These are phyloP conservation scores for Apiospora pterosperma DNA, from an alignment of 2,329 filamentous ascomycete genomes.

Conservation along the genomic window DNA sequence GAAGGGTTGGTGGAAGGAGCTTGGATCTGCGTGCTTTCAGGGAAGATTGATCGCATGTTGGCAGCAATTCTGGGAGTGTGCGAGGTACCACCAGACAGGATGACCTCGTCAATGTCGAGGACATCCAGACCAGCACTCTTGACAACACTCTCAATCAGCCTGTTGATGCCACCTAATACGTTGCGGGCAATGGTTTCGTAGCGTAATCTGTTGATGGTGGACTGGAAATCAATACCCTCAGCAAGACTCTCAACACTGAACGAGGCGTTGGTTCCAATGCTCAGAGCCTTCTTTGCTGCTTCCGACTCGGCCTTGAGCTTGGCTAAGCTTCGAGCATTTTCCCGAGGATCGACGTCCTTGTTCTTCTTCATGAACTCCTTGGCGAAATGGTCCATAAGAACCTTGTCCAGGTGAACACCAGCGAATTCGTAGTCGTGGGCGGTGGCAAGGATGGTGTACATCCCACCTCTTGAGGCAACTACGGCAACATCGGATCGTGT, in stretches of 20 bases:
- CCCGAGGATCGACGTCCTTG: conserved; percentile 75
- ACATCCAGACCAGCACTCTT: conserved; percentile 92
- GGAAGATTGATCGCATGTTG: conserved; percentile 78
- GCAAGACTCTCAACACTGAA: conserved; percentile 91
- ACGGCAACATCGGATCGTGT: conserved; percentile 91
- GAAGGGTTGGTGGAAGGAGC: conserved; percentile 75
- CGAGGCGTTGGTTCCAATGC: conserved; percentile 80
- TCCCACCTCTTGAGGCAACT: conserved; percentile 85
- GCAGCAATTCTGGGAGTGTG: conserved; percentile 91
- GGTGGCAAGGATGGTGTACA: conserved; percentile 93
- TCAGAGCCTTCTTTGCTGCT: conserved; percentile 86
- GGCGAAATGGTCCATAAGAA: conserved; percentile 91
- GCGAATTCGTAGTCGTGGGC: conserved; percentile 94
- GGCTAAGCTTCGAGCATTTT: conserved; percentile 76
- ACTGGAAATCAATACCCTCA: conserved; percentile 85
- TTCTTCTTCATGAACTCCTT: conserved; percentile 99
- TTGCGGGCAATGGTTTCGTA: conserved; percentile 88
- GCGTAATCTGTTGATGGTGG: conserved; percentile 87
- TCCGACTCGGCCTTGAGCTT: conserved; percentile 93
- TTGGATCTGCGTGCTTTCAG: conserved; percentile 71
- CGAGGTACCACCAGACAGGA: conserved; percentile 86
- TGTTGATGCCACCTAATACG: conserved; percentile 83
- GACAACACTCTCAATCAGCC: conserved; percentile 77
- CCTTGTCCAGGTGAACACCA: conserved; percentile 81
- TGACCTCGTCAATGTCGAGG: conserved; percentile 90